Base-by-base conservation (phyloP, 1,284 basidiomycete genomes). In the Cerrena zonata region DNA sequence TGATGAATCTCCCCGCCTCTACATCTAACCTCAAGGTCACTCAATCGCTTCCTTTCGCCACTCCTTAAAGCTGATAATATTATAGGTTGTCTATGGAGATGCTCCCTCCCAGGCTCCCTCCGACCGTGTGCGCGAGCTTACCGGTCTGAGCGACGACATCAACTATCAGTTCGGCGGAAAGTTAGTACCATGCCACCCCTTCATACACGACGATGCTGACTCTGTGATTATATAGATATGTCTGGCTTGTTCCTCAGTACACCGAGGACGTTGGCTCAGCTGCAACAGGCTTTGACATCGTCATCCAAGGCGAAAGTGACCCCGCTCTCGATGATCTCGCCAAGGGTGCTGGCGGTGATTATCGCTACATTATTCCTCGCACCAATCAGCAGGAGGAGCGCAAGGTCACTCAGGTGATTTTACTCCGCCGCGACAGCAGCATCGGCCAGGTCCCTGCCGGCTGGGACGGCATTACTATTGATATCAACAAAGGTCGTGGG, bases 11-110 rank as follows among this genome's bases (percentile, higher is more conserved):
- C n/a, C n/a, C n/a, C n/a, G n/a, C n/a, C n/a, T n/a, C n/a, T n/a
- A n/a, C n/a, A n/a, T n/a, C n/a, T n/a, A n/a, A n/a, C n/a, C n/a
- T n/a, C n/a, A n/a, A n/a, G n/a, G n/a, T n/a, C n/a, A n/a, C n/a
- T n/a, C n/a, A n/a, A n/a, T n/a, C n/a, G n/a, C n/a, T n/a, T n/a
- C n/a, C n/a, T n/a, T n/a, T n/a, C n/a, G n/a, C n/a, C n/a, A n/a
- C n/a, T n/a, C n/a, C n/a, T n/a, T n/a, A n/a, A n/a, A n/a, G n/a
- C n/a, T n/a, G n/a, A n/a, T n/a, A n/a, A n/a, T n/a, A n/a, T n/a
- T n/a, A n/a, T n/a, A n/a, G n/a, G 53, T 54, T 21, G 30, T 48
- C 15, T 54, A 54, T 21, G 53, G 53, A 24, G 45, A 51, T 26
- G 7, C 22, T 10, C 26, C 40, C 34, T 26, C 45, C 5, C 23